A percentile compares a stretch with the other conserved stretches of the same genome.
These are phyloP conservation scores for Podospora appendiculata DNA, from an alignment of 495 filamentous ascomycete genomes.

Conservation along the genomic window DNA sequence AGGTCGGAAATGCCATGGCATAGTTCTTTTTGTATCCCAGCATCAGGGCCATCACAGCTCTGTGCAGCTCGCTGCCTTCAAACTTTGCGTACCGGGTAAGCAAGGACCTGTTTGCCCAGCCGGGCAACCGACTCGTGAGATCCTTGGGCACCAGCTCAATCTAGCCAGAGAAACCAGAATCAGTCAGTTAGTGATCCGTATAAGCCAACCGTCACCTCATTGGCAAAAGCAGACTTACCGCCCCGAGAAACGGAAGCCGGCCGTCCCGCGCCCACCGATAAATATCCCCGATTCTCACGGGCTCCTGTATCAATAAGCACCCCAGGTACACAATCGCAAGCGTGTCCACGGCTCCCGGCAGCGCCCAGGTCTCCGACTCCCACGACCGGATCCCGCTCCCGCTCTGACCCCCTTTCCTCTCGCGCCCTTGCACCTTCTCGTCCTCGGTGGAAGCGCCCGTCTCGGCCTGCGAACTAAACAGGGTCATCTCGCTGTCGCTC, in stretches of 20 bases:
- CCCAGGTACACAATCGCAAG: conserved; percentile 39
- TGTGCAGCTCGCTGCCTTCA: conserved; percentile 54
- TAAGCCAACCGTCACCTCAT: neutral
- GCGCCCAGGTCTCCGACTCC: conserved; percentile 26
- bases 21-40: conserved; percentile 59
- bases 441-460: neutral
- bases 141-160: conserved; percentile 51
- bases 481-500: conserved; percentile 6
- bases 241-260: conserved; percentile 31
- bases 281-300: conserved; percentile 37
- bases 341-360: conserved; percentile 33
- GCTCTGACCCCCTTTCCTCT: neutral
- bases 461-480: conserved; percentile 34
- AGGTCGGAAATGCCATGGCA: conserved; percentile 58
- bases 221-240: conserved; percentile 21
- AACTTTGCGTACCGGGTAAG: conserved; percentile 38
- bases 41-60: conserved; percentile 49
- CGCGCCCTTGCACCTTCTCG: neutral
- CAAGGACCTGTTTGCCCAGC: conserved; percentile 49
- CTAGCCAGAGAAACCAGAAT: conserved; percentile 10
- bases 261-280: conserved; percentile 33
- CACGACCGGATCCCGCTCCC: conserved; percentile 13
- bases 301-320: conserved; percentile 33
- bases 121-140: conserved; percentile 56
- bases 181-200: neutral